phyloP scores from a whole-genome alignment of 148 eudicot species.

The Pouteria glomerata region DNA sequence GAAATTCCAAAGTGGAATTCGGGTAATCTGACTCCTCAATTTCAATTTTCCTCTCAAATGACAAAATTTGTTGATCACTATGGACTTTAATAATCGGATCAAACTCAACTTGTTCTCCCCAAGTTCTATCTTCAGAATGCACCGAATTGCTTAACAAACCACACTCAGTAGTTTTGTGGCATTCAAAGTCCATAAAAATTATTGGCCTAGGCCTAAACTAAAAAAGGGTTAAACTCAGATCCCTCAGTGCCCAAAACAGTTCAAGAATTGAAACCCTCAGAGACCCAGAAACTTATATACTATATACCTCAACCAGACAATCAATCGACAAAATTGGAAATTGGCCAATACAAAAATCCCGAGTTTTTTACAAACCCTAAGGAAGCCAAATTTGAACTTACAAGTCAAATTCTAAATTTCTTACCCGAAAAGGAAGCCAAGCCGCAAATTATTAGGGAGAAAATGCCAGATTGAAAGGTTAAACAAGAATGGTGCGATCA shows the following conservation, averaged over 20 bases:
- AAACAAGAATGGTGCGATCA: background rate
- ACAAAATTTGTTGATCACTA: slow-evolving; percentile 11
- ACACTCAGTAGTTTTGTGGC: slow-evolving; percentile 41
- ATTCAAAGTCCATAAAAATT: slow-evolving; percentile 91
- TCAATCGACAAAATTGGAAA: background rate
- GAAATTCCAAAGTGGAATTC: slow-evolving; percentile 18
- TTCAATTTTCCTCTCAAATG: slow-evolving; percentile 21
- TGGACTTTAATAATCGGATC: slow-evolving; percentile 16
- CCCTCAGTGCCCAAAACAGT: slow-evolving; percentile 1
- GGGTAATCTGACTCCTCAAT: slow-evolving; percentile 25
- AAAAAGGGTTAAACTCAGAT: background rate
- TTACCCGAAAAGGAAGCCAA: background rate
- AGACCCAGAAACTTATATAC: background rate
- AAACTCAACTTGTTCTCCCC: slow-evolving; percentile 26
- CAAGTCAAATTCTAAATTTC: background rate
- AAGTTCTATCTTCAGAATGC: slow-evolving; percentile 28
- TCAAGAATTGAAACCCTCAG: background rate
- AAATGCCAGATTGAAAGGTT: background rate
- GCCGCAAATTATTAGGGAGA: background rate
- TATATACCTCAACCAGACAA: background rate
- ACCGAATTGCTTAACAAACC: slow-evolving; percentile 30
- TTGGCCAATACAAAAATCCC: background rate
- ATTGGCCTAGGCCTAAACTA: background rate
- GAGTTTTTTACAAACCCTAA: background rate
- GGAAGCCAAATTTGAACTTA: background rate